A percentile compares a stretch with the other conserved stretches of the same genome.
Conservation (phyloP, 768 basidiomycete species). For the Boletus subparvulus region DNA sequence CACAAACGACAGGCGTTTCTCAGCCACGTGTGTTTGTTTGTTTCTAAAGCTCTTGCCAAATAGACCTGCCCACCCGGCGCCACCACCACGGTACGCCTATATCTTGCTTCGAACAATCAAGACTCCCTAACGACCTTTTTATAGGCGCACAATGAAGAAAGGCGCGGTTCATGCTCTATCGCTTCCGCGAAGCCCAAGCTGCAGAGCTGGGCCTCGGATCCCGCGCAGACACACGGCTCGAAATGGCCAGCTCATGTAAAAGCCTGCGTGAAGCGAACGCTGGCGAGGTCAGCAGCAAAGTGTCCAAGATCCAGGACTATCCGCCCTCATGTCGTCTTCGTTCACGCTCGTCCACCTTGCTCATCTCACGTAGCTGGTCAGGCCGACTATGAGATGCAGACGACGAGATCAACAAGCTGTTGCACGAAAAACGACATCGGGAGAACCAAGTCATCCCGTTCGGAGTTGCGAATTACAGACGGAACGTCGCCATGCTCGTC, state of each 20-base stretch:
- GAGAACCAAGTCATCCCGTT: conserved; percentile 97
- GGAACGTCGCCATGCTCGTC: conserved; percentile 83
- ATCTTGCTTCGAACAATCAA: not conserved
- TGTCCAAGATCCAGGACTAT: conserved; percentile 98
- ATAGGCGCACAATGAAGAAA: conserved; percentile 92
- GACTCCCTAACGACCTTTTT: not conserved
- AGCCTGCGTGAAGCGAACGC: conserved; percentile 87
- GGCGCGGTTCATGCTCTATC: conserved; percentile 94
- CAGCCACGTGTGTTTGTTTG: conserved; percentile 23
- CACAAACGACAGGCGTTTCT: not conserved
- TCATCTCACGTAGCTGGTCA: conserved; percentile 61
- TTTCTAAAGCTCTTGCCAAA: conserved; percentile 30
- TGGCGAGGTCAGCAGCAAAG: conserved; percentile 97
- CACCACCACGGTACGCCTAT: conserved; percentile 17
- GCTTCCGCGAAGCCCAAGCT: conserved; percentile 95
- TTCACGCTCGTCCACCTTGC: not conserved
- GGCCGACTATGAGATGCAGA: conserved; percentile 94
- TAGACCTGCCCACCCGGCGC: conserved; percentile 2
- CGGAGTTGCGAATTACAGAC: conserved; percentile 92
- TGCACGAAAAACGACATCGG: conserved; percentile 97
- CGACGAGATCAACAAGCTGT: conserved; percentile 94
- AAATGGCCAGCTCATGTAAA: conserved; percentile 91
- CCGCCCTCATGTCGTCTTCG: conserved; percentile 27
- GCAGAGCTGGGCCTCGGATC: conserved; percentile 91
- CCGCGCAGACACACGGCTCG: conserved; percentile 79